Evolutionary conservation across 2,329 filamentous ascomycete genomes (phyloP).

Genomic region (Stemphylium vesicarium): DNA sequence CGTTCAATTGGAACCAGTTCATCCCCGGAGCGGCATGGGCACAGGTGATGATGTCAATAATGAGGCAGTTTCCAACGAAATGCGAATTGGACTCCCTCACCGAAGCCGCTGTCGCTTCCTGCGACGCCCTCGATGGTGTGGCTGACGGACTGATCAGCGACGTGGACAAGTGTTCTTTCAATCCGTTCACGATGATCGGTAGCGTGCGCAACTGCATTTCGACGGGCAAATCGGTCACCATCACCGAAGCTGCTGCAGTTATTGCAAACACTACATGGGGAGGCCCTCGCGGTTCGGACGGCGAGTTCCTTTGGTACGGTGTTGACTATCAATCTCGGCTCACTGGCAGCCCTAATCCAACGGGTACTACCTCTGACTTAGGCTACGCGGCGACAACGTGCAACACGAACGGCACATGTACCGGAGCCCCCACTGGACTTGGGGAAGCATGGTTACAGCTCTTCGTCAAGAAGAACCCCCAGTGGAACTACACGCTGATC

Average conservation of each 20-base stretch:
- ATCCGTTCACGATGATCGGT: slow-evolving; percentile 23
- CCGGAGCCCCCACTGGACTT: background rate
- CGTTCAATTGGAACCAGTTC: slow-evolving; percentile 23
- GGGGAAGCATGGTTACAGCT: slow-evolving; percentile 7
- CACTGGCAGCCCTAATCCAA: background rate
- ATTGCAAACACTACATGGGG: slow-evolving; percentile 26
- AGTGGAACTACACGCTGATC: slow-evolving; percentile 1
- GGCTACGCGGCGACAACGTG: slow-evolving; percentile 19
- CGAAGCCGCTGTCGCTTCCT: slow-evolving; percentile 22
- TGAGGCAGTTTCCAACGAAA: slow-evolving; percentile 8
- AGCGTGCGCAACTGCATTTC: slow-evolving; percentile 18
- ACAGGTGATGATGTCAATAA: slow-evolving; percentile 31
- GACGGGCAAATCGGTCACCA: background rate
- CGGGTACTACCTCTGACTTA: background rate
- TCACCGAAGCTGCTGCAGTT: slow-evolving; percentile 17
- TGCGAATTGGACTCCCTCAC: slow-evolving; percentile 37
- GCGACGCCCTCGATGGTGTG: slow-evolving; percentile 35
- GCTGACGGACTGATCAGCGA: slow-evolving; percentile 30
- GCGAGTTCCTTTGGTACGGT: slow-evolving; percentile 24
- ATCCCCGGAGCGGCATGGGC: slow-evolving; percentile 19
- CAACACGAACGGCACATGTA: slow-evolving; percentile 14
- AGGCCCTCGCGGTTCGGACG: slow-evolving; percentile 18
- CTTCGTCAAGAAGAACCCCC: slow-evolving; percentile 21
- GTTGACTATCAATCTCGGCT: slow-evolving; percentile 17
- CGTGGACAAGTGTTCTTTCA: slow-evolving; percentile 30